Conservation (phyloP, 225 moss, liverwort and hornwort species). For the Pleurozium schreberi region DNA sequence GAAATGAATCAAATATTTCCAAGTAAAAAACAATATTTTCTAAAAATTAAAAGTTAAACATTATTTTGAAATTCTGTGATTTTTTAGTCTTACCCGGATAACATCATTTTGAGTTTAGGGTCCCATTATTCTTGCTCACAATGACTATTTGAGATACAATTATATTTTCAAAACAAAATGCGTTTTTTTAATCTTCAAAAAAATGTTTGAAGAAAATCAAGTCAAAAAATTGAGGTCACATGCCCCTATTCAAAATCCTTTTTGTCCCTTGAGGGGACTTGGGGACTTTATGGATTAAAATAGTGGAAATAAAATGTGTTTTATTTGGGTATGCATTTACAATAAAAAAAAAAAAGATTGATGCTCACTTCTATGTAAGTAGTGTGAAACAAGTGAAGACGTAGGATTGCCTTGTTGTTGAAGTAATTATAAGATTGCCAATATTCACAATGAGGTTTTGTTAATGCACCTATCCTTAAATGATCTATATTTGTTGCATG, state of each 20-base stretch:
- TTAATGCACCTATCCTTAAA: not conserved
- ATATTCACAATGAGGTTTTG: accelerated
- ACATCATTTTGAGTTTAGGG: accelerated
- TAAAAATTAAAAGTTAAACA: no score
- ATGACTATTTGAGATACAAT: not conserved
- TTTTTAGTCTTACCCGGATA: accelerated
- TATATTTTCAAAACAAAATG: not conserved
- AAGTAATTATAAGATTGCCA: not conserved
- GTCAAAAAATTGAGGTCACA: not conserved
- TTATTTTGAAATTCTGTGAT: not conserved
- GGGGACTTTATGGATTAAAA: not conserved
- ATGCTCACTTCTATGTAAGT: no score
- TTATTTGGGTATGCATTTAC: not conserved
- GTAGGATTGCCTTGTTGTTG: not conserved
- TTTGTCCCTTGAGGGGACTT: no score
- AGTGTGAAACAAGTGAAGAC: no score
- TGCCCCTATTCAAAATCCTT: accelerated
- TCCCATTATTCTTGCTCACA: not conserved
- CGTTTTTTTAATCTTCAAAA: no score
- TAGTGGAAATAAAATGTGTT: not conserved
- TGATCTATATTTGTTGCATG: not conserved
- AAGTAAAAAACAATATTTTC: no score
- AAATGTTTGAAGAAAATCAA: not conserved
- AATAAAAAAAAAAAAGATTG: no score
- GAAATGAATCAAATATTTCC: accelerated